Evolutionary conservation across 2,329 filamentous ascomycete species (phyloP).

Genomic region (Claviceps paspali): DNA sequence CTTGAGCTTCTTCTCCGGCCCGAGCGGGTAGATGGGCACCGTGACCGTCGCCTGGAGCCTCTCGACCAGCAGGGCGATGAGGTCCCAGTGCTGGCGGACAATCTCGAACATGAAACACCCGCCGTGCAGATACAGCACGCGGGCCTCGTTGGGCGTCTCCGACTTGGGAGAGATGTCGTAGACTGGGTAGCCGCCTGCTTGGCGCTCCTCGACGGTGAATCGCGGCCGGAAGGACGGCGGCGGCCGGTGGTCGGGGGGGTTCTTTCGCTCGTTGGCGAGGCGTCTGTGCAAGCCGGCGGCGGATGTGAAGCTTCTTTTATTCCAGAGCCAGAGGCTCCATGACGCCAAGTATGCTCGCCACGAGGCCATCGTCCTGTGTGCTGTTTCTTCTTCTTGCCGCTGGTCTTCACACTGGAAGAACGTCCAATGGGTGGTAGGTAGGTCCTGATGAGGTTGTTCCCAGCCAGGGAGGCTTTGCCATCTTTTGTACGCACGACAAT

Average conservation of each 20-base stretch:
- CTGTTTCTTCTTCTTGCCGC: too few relatives aligned
- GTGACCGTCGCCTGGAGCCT: constrained; percentile 17
- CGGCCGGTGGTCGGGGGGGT: constrained; percentile 8
- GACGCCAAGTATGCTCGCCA: constrained; percentile 13
- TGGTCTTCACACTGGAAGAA: too few relatives aligned
- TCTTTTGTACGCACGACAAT: too few relatives aligned
- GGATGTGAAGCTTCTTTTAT: constrained; percentile 13
- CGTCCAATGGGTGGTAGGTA: too few relatives aligned
- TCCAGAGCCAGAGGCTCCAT: constrained; percentile 14
- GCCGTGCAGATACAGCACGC: constrained; percentile 18
- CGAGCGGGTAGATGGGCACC: constrained; percentile 18
- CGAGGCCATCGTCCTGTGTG: constrained; percentile 12
- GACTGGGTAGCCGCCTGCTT: constrained; percentile 9
- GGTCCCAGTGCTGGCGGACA: constrained; percentile 13
- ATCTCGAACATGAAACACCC: constrained; percentile 18
- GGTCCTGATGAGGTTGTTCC: too few relatives aligned
- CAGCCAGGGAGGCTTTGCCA: too few relatives aligned
- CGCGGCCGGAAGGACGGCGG: constrained; percentile 12
- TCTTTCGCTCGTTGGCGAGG: constrained; percentile 12
- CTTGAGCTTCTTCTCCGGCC: constrained; percentile 16
- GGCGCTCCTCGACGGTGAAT: constrained; percentile 13
- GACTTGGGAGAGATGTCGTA: constrained; percentile 18
- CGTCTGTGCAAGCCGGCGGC: constrained; percentile 11
- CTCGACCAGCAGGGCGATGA: constrained; percentile 14
- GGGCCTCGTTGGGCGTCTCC: constrained; percentile 13